Conservation (phyloP, 805 yeast species). For the Sugiyamaella marilandica region DNA sequence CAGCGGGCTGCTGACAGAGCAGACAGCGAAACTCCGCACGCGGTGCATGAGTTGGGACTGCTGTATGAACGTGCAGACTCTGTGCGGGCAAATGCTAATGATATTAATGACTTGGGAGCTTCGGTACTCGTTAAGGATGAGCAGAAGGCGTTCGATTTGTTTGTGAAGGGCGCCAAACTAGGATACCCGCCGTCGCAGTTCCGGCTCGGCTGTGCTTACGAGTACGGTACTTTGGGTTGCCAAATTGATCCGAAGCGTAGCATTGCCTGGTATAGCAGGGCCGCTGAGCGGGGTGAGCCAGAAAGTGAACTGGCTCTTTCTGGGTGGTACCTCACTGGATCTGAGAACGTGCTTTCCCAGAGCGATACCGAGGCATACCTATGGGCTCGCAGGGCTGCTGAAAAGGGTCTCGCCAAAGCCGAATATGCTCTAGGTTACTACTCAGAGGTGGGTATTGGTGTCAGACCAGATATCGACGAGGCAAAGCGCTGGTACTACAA, state of each 20-base stretch:
- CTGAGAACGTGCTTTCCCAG: constrained; percentile 50
- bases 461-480: constrained; percentile 42
- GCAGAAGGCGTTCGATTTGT: constrained; percentile 47
- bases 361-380: constrained; percentile 65
- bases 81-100: constrained; percentile 13
- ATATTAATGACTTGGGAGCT: constrained; percentile 16
- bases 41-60: constrained; percentile 54
- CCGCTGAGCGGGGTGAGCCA: constrained; percentile 60
- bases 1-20: constrained; percentile 44
- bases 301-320: constrained; percentile 67
- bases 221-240: constrained; percentile 57
- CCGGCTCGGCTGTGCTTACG: constrained; percentile 66
- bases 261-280: constrained; percentile 68
- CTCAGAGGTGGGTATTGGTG: constrained; percentile 67
- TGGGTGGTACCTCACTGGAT: constrained; percentile 80
- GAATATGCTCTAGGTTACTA: constrained; percentile 70
- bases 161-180: constrained; percentile 53
- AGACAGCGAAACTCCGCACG: constrained; percentile 46
- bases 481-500: constrained; percentile 53
- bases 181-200: constrained; percentile 66
- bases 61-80: constrained; percentile 46
- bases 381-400: constrained; percentile 72
- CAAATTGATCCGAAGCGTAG: constrained; percentile 52
- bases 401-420: constrained; percentile 61
- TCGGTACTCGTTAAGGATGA: constrained; percentile 26